phyloP scores from a whole-genome alignment of 1,284 basidiomycete genomes.

The Apiotrichum sp. region DNA sequence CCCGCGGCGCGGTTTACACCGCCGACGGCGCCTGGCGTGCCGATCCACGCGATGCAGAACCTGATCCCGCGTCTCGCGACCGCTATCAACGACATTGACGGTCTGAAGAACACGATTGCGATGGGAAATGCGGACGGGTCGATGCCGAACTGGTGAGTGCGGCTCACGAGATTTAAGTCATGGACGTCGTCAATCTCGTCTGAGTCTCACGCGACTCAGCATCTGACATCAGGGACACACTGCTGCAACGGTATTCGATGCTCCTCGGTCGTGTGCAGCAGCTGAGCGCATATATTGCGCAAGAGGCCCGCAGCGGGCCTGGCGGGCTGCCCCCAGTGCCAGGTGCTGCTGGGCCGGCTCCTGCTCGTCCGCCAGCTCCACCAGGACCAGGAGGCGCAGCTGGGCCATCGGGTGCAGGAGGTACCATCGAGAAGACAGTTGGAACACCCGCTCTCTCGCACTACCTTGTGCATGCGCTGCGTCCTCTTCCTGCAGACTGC shows the following conservation, averaged over 20 bases:
- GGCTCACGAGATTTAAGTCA: no score
- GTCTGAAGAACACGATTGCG: slow-evolving; percentile 27
- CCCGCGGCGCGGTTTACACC: slow-evolving; percentile 16
- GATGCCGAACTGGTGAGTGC: slow-evolving; percentile 38
- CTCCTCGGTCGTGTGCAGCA: slow-evolving; percentile 34
- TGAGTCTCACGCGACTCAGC: no score
- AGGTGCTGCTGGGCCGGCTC: neutral
- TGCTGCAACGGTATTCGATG: slow-evolving; percentile 38
- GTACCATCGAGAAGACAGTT: neutral
- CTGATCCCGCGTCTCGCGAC: slow-evolving; percentile 35
- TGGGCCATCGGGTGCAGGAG: no score
- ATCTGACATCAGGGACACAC: slow-evolving; percentile 27
- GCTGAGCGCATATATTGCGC: slow-evolving; percentile 25
- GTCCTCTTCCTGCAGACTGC: slow-evolving; percentile 24
- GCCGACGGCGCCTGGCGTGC: slow-evolving; percentile 27
- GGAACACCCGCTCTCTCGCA: slow-evolving; percentile 12
- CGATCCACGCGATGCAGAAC: slow-evolving; percentile 24
- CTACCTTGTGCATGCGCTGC: slow-evolving; percentile 36
- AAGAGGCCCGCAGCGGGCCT: slow-evolving; percentile 4
- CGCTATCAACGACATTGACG: slow-evolving; percentile 43
- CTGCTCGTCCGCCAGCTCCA: neutral
- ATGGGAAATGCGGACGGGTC: slow-evolving; percentile 28
- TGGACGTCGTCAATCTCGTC: no score
- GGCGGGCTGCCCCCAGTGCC: slow-evolving; percentile 16
- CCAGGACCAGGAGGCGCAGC: no score